Evolutionary conservation across 208 protist genomes (phyloP).

Genomic region (Wallacemonas sp.): DNA sequence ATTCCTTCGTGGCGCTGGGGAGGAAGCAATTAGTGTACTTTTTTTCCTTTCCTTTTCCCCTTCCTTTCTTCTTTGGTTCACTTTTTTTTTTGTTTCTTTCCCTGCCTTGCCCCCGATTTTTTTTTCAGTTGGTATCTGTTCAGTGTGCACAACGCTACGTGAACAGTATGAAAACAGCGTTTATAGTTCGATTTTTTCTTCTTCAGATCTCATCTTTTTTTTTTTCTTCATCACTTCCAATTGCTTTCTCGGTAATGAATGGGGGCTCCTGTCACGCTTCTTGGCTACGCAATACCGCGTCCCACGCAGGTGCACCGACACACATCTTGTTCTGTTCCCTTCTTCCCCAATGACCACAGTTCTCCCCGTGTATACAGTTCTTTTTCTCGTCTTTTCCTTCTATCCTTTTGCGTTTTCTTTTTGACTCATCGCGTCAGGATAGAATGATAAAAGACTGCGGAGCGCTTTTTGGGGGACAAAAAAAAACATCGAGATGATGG

Average conservation of each 20-base stretch:
- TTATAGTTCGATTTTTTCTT: conserved; percentile 19
- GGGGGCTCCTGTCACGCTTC: background rate
- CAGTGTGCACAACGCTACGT: background rate
- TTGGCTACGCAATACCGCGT: too few relatives aligned
- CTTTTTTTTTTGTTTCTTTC: conserved; percentile 13
- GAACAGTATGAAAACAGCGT: conserved; percentile 22
- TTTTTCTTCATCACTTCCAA: conserved; percentile 1
- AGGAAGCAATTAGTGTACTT: background rate
- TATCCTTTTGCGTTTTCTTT: too few relatives aligned
- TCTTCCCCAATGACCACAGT: too few relatives aligned
- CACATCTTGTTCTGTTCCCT: too few relatives aligned
- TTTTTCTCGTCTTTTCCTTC: too few relatives aligned
- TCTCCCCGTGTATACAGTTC: too few relatives aligned
- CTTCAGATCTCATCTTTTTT: conserved; percentile 11
- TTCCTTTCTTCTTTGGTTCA: background rate
- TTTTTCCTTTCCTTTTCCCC: conserved; percentile 5
- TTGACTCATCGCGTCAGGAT: too few relatives aligned
- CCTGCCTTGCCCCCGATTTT: background rate
- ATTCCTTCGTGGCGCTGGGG: conserved; percentile 7
- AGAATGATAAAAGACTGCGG: too few relatives aligned
- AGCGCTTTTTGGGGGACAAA: too few relatives aligned
- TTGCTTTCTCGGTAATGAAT: background rate
- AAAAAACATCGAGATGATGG: too few relatives aligned
- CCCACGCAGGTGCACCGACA: too few relatives aligned
- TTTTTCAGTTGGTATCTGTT: conserved; percentile 14